Percentiles rank a stretch among this genome's conserved stretches.
Evolutionary conservation across 2,329 filamentous ascomycete genomes (phyloP).

Genomic region (Penicillium sp.): DNA sequence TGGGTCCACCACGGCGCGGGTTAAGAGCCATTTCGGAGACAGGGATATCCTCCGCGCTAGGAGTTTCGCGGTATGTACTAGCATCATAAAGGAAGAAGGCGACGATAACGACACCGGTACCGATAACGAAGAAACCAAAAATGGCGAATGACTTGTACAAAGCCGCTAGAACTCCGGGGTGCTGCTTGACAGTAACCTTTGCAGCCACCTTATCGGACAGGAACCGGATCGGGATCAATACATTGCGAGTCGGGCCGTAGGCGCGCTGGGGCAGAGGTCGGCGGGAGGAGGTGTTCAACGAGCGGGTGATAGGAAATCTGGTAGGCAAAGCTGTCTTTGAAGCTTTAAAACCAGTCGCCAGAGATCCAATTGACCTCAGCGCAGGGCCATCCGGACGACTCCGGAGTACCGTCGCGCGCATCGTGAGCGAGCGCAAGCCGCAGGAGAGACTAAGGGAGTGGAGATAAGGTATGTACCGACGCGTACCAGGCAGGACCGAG

Average conservation of each 20-base stretch:
- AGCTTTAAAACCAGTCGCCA: slow-evolving; percentile 30
- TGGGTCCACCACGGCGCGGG: slow-evolving; percentile 83
- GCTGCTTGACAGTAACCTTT: slow-evolving; percentile 27
- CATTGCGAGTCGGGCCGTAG: slow-evolving; percentile 29
- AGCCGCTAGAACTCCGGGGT: slow-evolving; percentile 55
- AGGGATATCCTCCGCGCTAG: slow-evolving; percentile 71
- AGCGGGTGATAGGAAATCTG: slow-evolving; percentile 26
- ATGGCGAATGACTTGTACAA: slow-evolving; percentile 73
- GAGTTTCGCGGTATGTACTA: slow-evolving; percentile 80
- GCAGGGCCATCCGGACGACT: slow-evolving; percentile 37
- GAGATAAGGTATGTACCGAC: slow-evolving; percentile 20
- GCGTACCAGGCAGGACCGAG: slow-evolving; percentile 18
- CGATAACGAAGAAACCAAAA: slow-evolving; percentile 75
- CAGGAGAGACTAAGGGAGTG: slow-evolving; percentile 17
- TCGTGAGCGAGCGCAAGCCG: slow-evolving; percentile 26
- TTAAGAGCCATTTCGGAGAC: slow-evolving; percentile 85
- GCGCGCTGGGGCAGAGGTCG: slow-evolving; percentile 20
- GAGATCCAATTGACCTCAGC: slow-evolving; percentile 36
- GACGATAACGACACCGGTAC: slow-evolving; percentile 72
- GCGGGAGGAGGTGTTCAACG: slow-evolving; percentile 32
- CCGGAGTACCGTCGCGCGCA: slow-evolving; percentile 43
- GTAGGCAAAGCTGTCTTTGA: slow-evolving; percentile 20
- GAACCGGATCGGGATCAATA: slow-evolving; percentile 39
- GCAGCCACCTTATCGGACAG: slow-evolving; percentile 39
- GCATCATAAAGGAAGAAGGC: slow-evolving; percentile 95